A percentile compares a stretch with the other conserved stretches of the same genome.
Conservation (phyloP, 2,329 filamentous ascomycete species). For the Cercospora sesami region DNA sequence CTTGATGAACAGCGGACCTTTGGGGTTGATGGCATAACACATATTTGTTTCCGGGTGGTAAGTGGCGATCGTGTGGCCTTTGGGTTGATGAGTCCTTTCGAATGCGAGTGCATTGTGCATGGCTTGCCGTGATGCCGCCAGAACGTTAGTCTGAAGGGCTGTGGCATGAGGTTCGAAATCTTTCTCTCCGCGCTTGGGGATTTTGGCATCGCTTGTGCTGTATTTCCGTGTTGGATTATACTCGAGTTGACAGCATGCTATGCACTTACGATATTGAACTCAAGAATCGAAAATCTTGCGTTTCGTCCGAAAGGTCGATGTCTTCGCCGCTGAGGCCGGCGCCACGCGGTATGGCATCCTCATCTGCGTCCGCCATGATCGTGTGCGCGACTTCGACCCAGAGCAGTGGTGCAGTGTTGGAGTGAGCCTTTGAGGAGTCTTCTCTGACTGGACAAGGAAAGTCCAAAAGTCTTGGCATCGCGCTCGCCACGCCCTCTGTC, state of each 20-base stretch:
- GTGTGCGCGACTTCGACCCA: background rate
- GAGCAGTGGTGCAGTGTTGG: background rate
- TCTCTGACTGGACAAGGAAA: background rate
- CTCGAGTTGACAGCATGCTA: background rate
- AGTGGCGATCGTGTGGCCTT: slow-evolving; percentile 66
- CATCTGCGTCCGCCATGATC: slow-evolving; percentile 42
- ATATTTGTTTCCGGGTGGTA: slow-evolving; percentile 67
- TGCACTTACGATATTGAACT: slow-evolving; percentile 51
- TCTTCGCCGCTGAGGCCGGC: slow-evolving; percentile 71
- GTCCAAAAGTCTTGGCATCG: slow-evolving; percentile 4
- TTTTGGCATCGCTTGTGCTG: slow-evolving; percentile 49
- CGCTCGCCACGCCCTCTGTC: background rate
- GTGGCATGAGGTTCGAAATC: slow-evolving; percentile 96
- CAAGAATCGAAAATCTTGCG: slow-evolving; percentile 82
- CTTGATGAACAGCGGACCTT: slow-evolving; percentile 70
- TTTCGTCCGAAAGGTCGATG: slow-evolving; percentile 75
- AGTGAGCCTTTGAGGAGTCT: background rate
- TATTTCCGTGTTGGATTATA: background rate
- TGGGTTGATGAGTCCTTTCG: slow-evolving; percentile 71
- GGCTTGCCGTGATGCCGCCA: slow-evolving; percentile 78
- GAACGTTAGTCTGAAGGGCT: slow-evolving; percentile 70
- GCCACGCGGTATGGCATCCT: slow-evolving; percentile 37
- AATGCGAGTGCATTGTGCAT: slow-evolving; percentile 86
- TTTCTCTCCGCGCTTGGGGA: slow-evolving; percentile 91
- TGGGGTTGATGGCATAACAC: slow-evolving; percentile 67